Evolutionary conservation across 345 rosid genomes (phyloP).

Genomic region (Eucalyptus curtisii): DNA sequence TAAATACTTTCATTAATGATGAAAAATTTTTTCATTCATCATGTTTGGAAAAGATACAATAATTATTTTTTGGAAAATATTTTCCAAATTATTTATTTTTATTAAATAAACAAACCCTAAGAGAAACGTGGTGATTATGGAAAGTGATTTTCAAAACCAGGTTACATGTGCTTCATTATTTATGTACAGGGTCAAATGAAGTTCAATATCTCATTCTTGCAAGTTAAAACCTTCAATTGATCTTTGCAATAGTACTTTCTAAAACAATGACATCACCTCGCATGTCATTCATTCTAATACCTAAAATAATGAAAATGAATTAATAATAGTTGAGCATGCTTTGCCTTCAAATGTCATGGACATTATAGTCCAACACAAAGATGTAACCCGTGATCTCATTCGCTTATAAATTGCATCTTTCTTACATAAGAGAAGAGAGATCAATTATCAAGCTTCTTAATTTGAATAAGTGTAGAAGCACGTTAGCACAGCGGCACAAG

Average conservation of each 20-base stretch:
- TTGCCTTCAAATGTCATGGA: not conserved
- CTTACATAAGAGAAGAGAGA: not conserved
- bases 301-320: not conserved
- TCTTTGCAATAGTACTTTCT: not conserved
- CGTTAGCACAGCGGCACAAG: not conserved
- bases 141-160: not conserved
- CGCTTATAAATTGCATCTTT: not conserved
- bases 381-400: not conserved
- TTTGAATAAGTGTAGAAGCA: not conserved
- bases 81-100: not conserved
- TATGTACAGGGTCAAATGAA: not conserved
- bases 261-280: not conserved
- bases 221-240: not conserved
- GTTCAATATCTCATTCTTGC: not conserved
- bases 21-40: too few relatives aligned
- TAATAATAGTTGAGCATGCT: not conserved
- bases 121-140: not conserved
- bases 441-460: not conserved
- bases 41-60: not conserved
- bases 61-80: not conserved
- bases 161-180: not conserved
- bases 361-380: not conserved
- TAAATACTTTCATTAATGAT: not conserved
- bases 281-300: not conserved
- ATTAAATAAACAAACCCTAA: not conserved